Evolutionary conservation across 2,329 filamentous ascomycete genomes (phyloP).

Genomic region (Zymoseptoria passerinii): DNA sequence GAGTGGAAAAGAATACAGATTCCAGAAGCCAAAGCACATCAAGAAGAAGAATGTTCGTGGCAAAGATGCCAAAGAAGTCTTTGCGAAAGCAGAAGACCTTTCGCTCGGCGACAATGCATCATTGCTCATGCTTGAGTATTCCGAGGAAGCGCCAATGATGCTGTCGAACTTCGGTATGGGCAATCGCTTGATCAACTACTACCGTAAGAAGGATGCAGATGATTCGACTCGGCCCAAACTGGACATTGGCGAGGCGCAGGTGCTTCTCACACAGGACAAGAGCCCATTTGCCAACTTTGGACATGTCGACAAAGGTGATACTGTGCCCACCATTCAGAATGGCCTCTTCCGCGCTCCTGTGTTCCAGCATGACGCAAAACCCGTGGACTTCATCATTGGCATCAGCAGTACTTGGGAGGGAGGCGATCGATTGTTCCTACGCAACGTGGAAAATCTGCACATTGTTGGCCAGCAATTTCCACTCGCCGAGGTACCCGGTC

Average conservation of each 20-base stretch:
- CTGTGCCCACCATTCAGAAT: conserved; percentile 84
- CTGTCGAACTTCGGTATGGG: conserved; percentile 98
- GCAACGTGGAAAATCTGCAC: conserved; percentile 83
- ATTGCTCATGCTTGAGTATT: conserved; percentile 86
- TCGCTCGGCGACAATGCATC: conserved; percentile 77
- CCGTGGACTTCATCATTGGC: conserved; percentile 78
- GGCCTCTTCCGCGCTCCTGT: conserved; percentile 91
- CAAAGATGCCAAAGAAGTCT: conserved; percentile 69
- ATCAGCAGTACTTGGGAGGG: conserved; percentile 69
- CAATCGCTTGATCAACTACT: conserved; percentile 92
- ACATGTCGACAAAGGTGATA: conserved; percentile 82
- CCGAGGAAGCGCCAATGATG: conserved; percentile 83
- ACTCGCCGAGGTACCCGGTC: conserved; percentile 82
- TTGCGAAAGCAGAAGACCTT: conserved; percentile 70
- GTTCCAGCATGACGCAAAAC: conserved; percentile 72
- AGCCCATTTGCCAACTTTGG: conserved; percentile 95
- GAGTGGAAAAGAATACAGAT: conserved; percentile 59
- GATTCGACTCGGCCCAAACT: conserved; percentile 67
- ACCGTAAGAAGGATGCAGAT: conserved; percentile 73
- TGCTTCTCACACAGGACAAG: conserved; percentile 85
- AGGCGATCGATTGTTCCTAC: conserved; percentile 74
- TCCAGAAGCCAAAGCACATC: conserved; percentile 61
- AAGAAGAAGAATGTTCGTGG: conserved; percentile 80
- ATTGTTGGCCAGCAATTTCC: conserved; percentile 91
- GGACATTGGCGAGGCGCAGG: conserved; percentile 80